Evolutionary conservation across 352 stramenopile species (phyloP).

Genomic region (Thalassiosira delicatula): DNA sequence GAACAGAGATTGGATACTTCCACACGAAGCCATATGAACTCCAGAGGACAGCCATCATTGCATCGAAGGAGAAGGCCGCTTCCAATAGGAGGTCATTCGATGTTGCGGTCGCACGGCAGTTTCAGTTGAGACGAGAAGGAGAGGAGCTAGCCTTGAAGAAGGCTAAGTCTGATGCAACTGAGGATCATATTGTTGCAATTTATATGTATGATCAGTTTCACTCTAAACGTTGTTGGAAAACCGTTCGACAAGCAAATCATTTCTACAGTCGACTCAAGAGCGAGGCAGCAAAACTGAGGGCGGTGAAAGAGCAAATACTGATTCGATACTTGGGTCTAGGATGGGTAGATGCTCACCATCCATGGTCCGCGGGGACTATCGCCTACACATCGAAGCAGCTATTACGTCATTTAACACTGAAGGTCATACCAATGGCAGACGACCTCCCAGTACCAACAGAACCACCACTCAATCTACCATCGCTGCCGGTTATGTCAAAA

Average conservation of each 20-base stretch:
- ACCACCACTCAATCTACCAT: not conserved
- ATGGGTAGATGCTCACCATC: constrained; percentile 26
- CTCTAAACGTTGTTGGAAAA: constrained; percentile 42
- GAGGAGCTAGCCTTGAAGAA: constrained; percentile 20
- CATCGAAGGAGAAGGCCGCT: constrained; percentile 4
- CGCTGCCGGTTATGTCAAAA: not conserved
- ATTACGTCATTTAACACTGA: not conserved
- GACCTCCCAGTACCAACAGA: not conserved
- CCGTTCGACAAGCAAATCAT: constrained; percentile 16
- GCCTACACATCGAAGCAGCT: not conserved
- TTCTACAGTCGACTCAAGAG: constrained; percentile 18
- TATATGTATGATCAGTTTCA: constrained; percentile 46
- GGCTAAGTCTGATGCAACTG: not conserved
- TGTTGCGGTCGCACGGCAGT: constrained; percentile 6
- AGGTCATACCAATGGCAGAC: not conserved
- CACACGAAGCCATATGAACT: not conserved
- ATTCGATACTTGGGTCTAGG: constrained; percentile 17
- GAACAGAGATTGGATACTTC: constrained; percentile 1
- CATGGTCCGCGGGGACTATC: constrained; percentile 13
- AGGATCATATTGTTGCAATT: constrained; percentile 39
- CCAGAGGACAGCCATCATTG: constrained; percentile 5
- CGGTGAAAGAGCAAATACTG: constrained; percentile 50
- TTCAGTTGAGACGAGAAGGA: not conserved
- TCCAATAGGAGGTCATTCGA: constrained; percentile 15
- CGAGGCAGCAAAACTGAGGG: constrained; percentile 15